Evolutionary conservation across 345 rosid genomes (phyloP), one percentile per base, ranked within the genome.

Genomic region (Odontarrhena argentea): DNA sequence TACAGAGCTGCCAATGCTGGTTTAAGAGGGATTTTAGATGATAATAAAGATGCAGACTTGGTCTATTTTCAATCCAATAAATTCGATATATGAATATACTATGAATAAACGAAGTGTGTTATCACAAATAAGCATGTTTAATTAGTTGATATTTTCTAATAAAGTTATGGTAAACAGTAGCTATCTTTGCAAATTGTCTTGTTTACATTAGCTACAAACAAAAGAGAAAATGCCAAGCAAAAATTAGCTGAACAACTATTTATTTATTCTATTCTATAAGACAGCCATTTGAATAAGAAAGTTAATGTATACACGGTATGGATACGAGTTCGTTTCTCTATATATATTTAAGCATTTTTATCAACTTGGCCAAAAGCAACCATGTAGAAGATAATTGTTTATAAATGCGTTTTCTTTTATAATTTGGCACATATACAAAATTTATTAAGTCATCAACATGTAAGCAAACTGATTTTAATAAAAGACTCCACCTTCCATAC

Each of bases 1-100:
- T 58, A 51, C 74, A 4, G 78, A 80, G 36, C 78, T 82, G 68
- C 81, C 73, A 60, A 70, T 50, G 42, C 36, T 67, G 45, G 67
- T 41, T 57, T 30, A 52, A 36, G 67, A 36, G 9, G 35, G 42
- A 8, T 11, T 44, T 5, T 58, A 65, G 34, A 68, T 56, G 32
- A 3, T 2, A 4, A 28, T 28, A 28, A 28, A 28, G 5, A 28
- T 18, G 22, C 22, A 18, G 22, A 18, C 22, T 18, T 18, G 8
- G 10, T 55, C 32, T 15, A 15, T 43, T 30, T 15, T 3, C 32
- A 8, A 53, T 9, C 47, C 56, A 68, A 5, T 46, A 48, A 47
- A 26, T 57, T 37, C 6, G 13, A 37, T 24, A 47, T 47, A 2
- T 45, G 11, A 45, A 6, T 14, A 26, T 36, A n/a, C 12, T 28